A percentile compares a stretch with the other conserved stretches of the same genome.
Conservation (phyloP, 768 basidiomycete species). For the Pilatotrama ljubarskyi region DNA sequence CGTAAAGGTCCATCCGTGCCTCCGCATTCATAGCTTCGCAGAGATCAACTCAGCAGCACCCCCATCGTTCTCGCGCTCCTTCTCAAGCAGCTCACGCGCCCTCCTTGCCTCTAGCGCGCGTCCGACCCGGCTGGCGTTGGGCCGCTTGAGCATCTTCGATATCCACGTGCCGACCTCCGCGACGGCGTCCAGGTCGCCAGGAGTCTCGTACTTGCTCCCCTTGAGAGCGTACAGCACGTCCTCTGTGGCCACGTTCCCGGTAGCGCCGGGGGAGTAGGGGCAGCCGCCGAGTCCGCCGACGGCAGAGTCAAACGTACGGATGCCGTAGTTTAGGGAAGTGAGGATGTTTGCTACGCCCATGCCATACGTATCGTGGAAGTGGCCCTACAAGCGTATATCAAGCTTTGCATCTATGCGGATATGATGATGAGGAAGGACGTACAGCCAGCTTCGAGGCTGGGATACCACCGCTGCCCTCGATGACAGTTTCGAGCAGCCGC, state of each 20-base stretch:
- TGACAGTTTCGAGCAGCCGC: constrained; percentile 70
- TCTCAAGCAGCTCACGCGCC: constrained; percentile 34
- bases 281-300: constrained; percentile 93
- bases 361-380: constrained; percentile 93
- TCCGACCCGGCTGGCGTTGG: constrained; percentile 76
- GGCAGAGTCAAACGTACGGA: constrained; percentile 80
- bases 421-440: constrained; percentile 24
- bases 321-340: constrained; percentile 66
- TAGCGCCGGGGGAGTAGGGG: constrained; percentile 94
- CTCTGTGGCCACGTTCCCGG: constrained; percentile 93
- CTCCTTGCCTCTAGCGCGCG: constrained; percentile 63
- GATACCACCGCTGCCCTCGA: constrained; percentile 55
- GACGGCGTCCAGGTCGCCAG: constrained; percentile 65
- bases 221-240: constrained; percentile 84
- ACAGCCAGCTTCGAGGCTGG: constrained; percentile 72
- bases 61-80: constrained; percentile 26
- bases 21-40: constrained; percentile 16
- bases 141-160: constrained; percentile 59
- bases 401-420: not conserved
- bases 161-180: constrained; percentile 86
- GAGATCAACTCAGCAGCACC: constrained; percentile 19
- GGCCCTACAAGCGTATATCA: constrained; percentile 11
- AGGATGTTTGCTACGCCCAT: constrained; percentile 79
- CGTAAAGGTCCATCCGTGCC: no score
- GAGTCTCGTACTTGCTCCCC: constrained; percentile 58